Evolutionary conservation across 768 basidiomycete species (phyloP), one percentile per base, ranked within the genome.

Genomic region (Boletus sensibilis): DNA sequence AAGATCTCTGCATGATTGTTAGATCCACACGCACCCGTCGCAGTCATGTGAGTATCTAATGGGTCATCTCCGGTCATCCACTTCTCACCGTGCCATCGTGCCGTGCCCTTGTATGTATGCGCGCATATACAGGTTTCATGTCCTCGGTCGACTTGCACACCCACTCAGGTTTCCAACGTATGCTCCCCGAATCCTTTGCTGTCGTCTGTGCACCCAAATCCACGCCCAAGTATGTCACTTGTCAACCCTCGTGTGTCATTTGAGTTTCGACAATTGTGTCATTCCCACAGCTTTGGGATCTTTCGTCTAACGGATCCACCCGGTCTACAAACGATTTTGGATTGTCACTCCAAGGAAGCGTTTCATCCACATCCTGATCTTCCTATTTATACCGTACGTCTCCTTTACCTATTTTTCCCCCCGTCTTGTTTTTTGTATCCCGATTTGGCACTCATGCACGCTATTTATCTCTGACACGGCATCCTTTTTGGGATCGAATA

Each of bases 1-100:
- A 64, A 11, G 20, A 16, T 16, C 38, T 23, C 16, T 39, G 16
- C 16, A 18, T 34, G 39, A 51, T 34, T 43, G 20, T 23, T 66
- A 94, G 92, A 95, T 95, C 63, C 93, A 94, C 73, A 94, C 92
- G 0, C 93, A 95, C 68, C 93, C 93, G 1, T 88, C 91, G 5
- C 93, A 94, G 62, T 87, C 88, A 52, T 94, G 92, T 86, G 59
- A 56, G 84, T 77, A 9, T 33, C 34, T 21, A 3, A 38, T 33
- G 29, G 14, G 39, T 27, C 57, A 37, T 41, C 10, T 12, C 37
- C 20, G 27, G 39, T 25, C 3, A 16, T 45, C 18, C n/a, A 4
- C 35, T 49, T 54, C 50, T 56, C 39, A 61, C 13, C 14, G 11
- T 40, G 21, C 10, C 29, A 23, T 37, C 13, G 21, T 27, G 1